Conservation (phyloP, 257 asterid species). For the Rauvolfia tetraphylla region DNA sequence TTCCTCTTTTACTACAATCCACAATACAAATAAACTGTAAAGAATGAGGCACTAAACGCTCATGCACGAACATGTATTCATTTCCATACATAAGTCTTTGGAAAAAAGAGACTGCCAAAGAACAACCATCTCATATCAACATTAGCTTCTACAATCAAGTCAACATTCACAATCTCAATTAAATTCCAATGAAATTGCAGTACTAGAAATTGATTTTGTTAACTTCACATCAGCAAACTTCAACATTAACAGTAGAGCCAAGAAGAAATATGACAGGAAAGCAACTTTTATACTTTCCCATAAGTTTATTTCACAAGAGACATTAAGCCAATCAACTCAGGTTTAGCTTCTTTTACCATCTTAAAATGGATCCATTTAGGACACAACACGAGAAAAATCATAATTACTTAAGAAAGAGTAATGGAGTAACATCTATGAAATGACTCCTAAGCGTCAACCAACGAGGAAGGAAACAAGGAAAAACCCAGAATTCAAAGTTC, state of each 20-base stretch:
- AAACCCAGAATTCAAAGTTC: conserved; percentile 17
- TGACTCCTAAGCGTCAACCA: neutral
- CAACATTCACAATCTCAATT: neutral
- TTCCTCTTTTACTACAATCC: neutral
- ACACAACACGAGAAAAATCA: neutral
- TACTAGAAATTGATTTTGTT: neutral
- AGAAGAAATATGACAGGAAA: neutral
- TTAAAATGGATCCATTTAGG: neutral
- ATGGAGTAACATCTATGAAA: neutral
- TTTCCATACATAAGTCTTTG: neutral
- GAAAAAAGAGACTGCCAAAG: neutral
- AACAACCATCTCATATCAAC: neutral
- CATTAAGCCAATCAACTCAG: neutral
- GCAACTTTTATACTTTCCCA: neutral
- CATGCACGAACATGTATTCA: neutral
- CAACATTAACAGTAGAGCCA: neutral
- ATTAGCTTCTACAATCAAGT: neutral
- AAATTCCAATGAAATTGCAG: neutral
- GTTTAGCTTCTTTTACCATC: neutral
- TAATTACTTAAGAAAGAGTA: neutral
- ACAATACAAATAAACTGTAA: neutral
- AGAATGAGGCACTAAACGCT: neutral
- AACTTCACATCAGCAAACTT: conserved; percentile 3
- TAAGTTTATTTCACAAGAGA: neutral
- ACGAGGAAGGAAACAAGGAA: conserved; percentile 1